Evolutionary conservation across 1,139 yeast species (phyloP), one percentile per base, ranked within the genome.

Genomic region (Meyerozyma athensensis): DNA sequence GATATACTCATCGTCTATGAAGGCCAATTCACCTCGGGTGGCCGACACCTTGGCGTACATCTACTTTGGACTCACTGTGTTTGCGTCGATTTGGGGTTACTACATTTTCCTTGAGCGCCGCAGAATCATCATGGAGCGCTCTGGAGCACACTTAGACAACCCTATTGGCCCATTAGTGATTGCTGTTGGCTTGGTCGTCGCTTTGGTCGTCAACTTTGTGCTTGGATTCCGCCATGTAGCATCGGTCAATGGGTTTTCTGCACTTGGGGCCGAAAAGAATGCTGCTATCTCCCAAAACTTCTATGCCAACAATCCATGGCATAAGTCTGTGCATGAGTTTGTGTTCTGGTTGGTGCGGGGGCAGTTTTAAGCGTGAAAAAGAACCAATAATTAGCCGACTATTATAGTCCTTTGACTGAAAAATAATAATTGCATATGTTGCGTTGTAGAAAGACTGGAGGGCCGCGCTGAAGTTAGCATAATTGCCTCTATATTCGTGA

Each of bases 1-100:
- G 12, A 76, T 92, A 39, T 86, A 86, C 65, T 75, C 80, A 28
- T 80, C 95, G n/a, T 85, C 87, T 12, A 67, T 72, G 43, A 72
- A 72, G 35, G 78, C 90, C 2, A 75, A 80, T 50, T 77, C 74
- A 51, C 72, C 74, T 24, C 45, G 52, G 4, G 52, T 83, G 38
- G 85, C 96, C 1, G 66, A 72, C 33, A 56, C 63, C 41, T 68
- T 90, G 52, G 95, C 97, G 1, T 86, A 85, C 57, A 61, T 81
- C 36, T 83, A 90, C 62, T 90, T 92, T 59, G 81, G 61, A 1
- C 68, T 92, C 50, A 87, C 97, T 1, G 48, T 92, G 21, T 87
- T 90, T 57, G 72, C 87, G 34, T 92, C 95, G 36, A 49, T 79
- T 28, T 92, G 98, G 98, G 96, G 96, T 17, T 92, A 87, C 63